phyloP scores from a whole-genome alignment of 495 filamentous ascomycete species.

The Aspergillus avenaceus region DNA sequence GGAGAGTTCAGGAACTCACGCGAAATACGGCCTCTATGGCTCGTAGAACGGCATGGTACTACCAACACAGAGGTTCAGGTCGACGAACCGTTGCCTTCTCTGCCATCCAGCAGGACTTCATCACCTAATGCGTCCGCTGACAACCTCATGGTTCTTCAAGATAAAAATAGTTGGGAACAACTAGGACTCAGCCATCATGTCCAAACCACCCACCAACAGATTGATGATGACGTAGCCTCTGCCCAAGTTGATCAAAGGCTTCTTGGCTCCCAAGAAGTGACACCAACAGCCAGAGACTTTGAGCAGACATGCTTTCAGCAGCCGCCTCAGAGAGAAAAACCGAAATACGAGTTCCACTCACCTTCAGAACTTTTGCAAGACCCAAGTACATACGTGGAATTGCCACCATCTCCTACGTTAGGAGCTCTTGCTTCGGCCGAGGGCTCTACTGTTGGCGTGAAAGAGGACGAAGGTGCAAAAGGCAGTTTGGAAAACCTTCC shows the following conservation, averaged over 20 bases:
- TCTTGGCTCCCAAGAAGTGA: slow-evolving; percentile 35
- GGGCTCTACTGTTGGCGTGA: slow-evolving; percentile 29
- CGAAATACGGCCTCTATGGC: slow-evolving; percentile 47
- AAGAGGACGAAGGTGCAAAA: slow-evolving; percentile 10
- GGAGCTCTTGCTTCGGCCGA: slow-evolving; percentile 32
- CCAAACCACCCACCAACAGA: slow-evolving; percentile 14
- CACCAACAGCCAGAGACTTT: slow-evolving; percentile 31
- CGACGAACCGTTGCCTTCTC: slow-evolving; percentile 41
- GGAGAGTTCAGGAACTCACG: slow-evolving; percentile 44
- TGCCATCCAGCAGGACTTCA: slow-evolving; percentile 47
- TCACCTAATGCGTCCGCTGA: slow-evolving; percentile 43
- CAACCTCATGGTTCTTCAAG: slow-evolving; percentile 28
- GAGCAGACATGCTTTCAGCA: background rate
- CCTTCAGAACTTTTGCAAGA: slow-evolving; percentile 42
- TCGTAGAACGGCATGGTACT: slow-evolving; percentile 43
- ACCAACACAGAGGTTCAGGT: slow-evolving; percentile 33
- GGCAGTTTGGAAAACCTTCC: slow-evolving; percentile 10
- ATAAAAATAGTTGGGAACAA: slow-evolving; percentile 33
- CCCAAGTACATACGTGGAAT: slow-evolving; percentile 19
- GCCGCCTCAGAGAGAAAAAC: slow-evolving; percentile 26
- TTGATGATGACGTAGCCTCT: slow-evolving; percentile 20
- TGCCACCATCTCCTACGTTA: slow-evolving; percentile 25
- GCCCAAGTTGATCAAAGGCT: slow-evolving; percentile 16
- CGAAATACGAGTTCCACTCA: slow-evolving; percentile 44
- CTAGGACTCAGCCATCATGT: slow-evolving; percentile 21